Percentiles rank a stretch among this genome's conserved stretches.
Evolutionary conservation across 176 grass and related monocot genomes (phyloP).

Genomic region (Pontederia paniculata): DNA sequence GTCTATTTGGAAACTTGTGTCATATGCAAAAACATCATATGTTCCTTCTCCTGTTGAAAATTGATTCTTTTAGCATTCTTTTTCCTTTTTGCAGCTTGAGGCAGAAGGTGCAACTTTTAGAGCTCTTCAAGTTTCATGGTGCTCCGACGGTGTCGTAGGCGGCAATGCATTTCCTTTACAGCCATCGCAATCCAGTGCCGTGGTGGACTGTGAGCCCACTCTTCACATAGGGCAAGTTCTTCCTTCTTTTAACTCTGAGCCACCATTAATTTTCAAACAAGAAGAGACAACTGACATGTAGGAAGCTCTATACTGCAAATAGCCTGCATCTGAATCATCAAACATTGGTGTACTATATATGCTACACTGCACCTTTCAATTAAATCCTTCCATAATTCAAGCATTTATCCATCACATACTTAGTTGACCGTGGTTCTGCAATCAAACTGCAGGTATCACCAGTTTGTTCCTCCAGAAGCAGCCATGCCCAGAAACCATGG

Average conservation of each 20-base stretch:
- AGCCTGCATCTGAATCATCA: too few relatives aligned
- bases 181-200: constrained; percentile 28
- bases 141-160: constrained; percentile 31
- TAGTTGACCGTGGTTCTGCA: too few relatives aligned
- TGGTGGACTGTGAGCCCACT: constrained; percentile 55
- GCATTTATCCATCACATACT: too few relatives aligned
- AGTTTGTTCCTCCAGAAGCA: constrained; percentile 42
- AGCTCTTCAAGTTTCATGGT: constrained; percentile 50
- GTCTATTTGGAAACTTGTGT: constrained; percentile 14
- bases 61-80: neutral
- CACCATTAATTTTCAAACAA: too few relatives aligned
- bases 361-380: too few relatives aligned
- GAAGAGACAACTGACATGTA: too few relatives aligned
- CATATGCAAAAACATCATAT: neutral
- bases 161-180: constrained; percentile 43
- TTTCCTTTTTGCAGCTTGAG: constrained; percentile 27
- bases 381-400: too few relatives aligned
- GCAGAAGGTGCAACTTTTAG: constrained; percentile 51
- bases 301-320: too few relatives aligned
- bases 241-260: neutral
- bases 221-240: constrained; percentile 68
- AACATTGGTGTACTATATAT: too few relatives aligned
- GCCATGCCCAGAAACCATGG: constrained; percentile 31
- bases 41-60: neutral
- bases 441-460: constrained; percentile 41